These are phyloP conservation scores for Selenicereus undatus DNA, from an alignment of 148 eudicot species.

Conservation along the genomic window DNA sequence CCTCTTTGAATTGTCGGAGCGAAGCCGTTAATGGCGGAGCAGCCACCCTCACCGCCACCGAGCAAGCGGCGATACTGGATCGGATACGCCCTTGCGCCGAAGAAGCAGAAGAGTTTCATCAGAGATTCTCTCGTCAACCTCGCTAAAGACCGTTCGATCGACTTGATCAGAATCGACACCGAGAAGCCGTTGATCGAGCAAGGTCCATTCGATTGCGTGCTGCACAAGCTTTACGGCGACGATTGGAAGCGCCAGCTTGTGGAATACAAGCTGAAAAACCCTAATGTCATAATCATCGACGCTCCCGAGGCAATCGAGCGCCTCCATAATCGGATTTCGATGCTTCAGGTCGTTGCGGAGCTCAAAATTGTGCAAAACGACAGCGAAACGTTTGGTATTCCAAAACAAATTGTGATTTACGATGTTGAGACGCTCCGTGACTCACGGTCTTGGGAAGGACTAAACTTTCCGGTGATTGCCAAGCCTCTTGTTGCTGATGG, in stretches of 20 bases:
- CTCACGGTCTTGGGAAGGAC: slow-evolving; percentile 9
- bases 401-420: slow-evolving; percentile 34
- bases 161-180: slow-evolving; percentile 35
- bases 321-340: slow-evolving; percentile 36
- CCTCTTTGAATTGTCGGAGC: not conserved
- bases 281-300: slow-evolving; percentile 33
- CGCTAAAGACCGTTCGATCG: slow-evolving; percentile 28
- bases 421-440: slow-evolving; percentile 18
- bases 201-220: slow-evolving; percentile 41
- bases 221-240: slow-evolving; percentile 37
- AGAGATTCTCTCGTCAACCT: slow-evolving; percentile 21
- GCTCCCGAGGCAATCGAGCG: slow-evolving; percentile 35
- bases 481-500: slow-evolving; percentile 43
- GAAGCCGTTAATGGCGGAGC: slow-evolving; percentile 6
- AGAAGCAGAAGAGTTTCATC: slow-evolving; percentile 36
- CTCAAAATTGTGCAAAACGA: slow-evolving; percentile 10
- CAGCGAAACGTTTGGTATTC: slow-evolving; percentile 34
- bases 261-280: slow-evolving; percentile 26
- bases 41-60: not conserved
- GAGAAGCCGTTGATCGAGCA: slow-evolving; percentile 33
- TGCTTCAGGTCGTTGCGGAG: slow-evolving; percentile 38
- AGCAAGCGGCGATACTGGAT: slow-evolving; percentile 1
- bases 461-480: slow-evolving; percentile 42
- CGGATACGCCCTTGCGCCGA: slow-evolving; percentile 38
- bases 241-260: slow-evolving; percentile 34